Evolutionary conservation across 2,329 filamentous ascomycete genomes (phyloP).

Genomic region (Fusarium guadeloupense): DNA sequence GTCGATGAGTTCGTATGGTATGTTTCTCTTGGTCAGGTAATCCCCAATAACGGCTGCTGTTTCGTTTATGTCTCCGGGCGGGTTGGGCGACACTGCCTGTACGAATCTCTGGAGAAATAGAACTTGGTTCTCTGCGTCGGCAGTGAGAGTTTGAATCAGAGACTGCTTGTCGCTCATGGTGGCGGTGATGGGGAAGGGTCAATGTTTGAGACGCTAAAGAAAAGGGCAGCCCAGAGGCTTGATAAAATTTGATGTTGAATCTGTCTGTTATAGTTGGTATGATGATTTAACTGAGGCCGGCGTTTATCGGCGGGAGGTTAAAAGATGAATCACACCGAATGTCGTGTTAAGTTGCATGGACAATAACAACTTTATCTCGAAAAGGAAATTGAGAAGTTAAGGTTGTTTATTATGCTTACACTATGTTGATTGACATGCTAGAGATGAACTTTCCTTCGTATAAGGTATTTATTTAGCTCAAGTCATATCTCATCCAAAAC

Average conservation of each 20-base stretch:
- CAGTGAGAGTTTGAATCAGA: neutral
- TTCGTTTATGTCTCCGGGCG: neutral
- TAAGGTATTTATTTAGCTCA: too few species aligned
- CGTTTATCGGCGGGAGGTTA: neutral
- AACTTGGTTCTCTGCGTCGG: neutral
- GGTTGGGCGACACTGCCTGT: neutral
- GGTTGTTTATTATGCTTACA: too few species aligned
- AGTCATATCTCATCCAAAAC: too few species aligned
- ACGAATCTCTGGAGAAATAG: conserved; percentile 1
- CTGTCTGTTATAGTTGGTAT: too few species aligned
- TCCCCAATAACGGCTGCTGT: neutral
- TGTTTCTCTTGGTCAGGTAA: neutral
- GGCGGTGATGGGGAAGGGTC: neutral
- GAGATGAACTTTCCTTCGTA: too few species aligned
- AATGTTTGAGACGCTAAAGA: neutral
- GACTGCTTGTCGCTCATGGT: neutral
- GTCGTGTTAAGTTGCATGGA: neutral
- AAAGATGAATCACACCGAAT: neutral
- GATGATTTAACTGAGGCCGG: neutral
- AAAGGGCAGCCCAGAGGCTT: too few species aligned
- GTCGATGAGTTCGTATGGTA: neutral
- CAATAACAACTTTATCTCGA: too few species aligned
- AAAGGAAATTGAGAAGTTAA: too few species aligned
- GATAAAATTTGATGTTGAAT: too few species aligned
- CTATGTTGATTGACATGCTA: too few species aligned